Conservation (phyloP, 129 eudicot species). For the Silybum marianum region DNA sequence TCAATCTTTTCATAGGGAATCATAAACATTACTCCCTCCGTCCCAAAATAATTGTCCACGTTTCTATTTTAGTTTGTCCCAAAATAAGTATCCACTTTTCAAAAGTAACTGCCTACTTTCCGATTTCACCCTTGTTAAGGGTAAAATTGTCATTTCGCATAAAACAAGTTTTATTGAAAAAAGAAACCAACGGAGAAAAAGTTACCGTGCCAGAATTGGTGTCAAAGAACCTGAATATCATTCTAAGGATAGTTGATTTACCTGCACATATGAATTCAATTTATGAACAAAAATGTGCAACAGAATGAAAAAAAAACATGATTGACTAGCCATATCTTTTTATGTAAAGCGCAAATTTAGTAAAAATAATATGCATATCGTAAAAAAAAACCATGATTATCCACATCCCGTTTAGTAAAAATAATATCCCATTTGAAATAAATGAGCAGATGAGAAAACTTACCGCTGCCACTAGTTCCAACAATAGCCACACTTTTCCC, state of each 20-base stretch:
- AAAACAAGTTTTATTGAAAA: neutral
- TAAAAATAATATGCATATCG: neutral
- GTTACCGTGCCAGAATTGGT: constrained; percentile 83
- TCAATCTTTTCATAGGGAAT: neutral
- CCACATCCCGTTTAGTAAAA: neutral
- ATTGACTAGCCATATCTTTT: neutral
- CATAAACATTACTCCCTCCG: neutral
- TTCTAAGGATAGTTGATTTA: constrained; percentile 88
- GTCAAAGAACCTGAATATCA: constrained; percentile 94
- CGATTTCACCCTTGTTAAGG: neutral
- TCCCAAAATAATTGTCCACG: neutral
- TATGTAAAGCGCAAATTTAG: neutral
- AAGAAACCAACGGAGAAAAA: neutral
- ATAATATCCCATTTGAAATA: neutral
- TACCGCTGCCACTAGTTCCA: constrained; percentile 99
- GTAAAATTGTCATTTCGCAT: neutral
- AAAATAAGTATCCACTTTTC: neutral
- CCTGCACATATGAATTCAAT: constrained; percentile 53
- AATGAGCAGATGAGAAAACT: constrained; percentile 21
- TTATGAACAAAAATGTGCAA: constrained; percentile 3
- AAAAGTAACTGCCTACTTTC: neutral
- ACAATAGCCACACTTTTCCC: constrained; percentile 98
- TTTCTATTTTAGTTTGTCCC: neutral
- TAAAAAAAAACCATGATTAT: neutral
- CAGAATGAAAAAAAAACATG: constrained; percentile 1